Base-by-base conservation (phyloP, 73 alveolate genomes). In the Paramecium caudatum region DNA sequence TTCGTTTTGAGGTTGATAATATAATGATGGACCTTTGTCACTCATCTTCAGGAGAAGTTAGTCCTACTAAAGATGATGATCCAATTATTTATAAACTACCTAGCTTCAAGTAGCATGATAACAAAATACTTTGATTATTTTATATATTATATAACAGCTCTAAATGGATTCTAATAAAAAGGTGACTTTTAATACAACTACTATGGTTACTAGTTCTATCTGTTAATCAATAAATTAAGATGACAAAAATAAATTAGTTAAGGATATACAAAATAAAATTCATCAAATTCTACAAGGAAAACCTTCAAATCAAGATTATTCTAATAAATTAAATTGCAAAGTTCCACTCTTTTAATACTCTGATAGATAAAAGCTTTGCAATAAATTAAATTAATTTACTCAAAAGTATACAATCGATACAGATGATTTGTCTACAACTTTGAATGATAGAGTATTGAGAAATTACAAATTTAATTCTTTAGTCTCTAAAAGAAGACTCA, bases 111-210 rank as follows among this genome's bases (percentile, higher is more conserved):
- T 25, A 55, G 17, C 80, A 55, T 21, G 46, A 55, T 12, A 37
- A 55, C n/a, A 43, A 55, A 27, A 55, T 21, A 27, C 23, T 55
- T 37, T 55, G 80, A 55, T 27, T 17, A 55, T 55, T 55, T 5
- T 55, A 1, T 55, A 55, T 55, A 23, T 1, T 6, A 55, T 39
- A 27, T 23, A 55, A 55, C 80, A 23, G 46, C 46, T 5, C 43
- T 27, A 55, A 23, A 55, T 55, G 80, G 45, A 55, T 21, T 27
- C 46, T 9, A 55, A 55, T 55, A 55, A 55, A 55, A 55, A 55
- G 80, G 80, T 55, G 23, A 27, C 80, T 27, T 55, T 55, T 55
- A 55, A 55, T 55, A 55, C 80, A 27, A 55, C 80, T 23, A 55
- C 80, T 27, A 55, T 55, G 46, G 10, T 7, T 2, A 55, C 80